A percentile compares a stretch with the other conserved stretches of the same genome.
phyloP scores from a whole-genome alignment of 1,139 yeast species.

The Debaryomyces fabryi region DNA sequence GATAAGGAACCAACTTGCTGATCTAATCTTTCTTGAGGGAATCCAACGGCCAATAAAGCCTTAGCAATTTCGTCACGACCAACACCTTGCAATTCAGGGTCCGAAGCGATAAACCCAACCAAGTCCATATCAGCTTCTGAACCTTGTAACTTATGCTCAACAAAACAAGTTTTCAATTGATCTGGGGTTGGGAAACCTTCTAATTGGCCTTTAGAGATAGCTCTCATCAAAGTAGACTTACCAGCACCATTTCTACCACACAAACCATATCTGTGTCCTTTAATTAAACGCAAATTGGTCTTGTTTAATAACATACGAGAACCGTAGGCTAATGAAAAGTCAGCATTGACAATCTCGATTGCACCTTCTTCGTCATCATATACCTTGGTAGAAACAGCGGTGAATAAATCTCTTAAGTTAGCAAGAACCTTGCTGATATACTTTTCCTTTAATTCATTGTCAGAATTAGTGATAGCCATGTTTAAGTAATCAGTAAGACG shows the following conservation, averaged over 20 bases:
- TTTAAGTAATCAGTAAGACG: conserved; percentile 60
- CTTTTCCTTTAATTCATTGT: conserved; percentile 39
- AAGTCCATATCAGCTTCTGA: conserved; percentile 90
- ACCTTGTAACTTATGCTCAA: conserved; percentile 96
- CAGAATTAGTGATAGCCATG: conserved; percentile 41
- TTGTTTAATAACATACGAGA: conserved; percentile 95
- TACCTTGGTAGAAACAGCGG: conserved; percentile 57
- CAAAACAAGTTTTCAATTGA: conserved; percentile 90
- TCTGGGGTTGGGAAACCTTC: conserved; percentile 97
- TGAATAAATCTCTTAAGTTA: conserved; percentile 65
- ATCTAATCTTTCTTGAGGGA: conserved; percentile 82
- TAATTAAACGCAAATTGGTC: conserved; percentile 80
- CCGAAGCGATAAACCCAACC: conserved; percentile 86
- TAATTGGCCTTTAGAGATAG: conserved; percentile 94
- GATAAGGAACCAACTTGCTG: conserved; percentile 94
- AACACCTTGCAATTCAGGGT: conserved; percentile 71
- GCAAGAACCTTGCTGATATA: conserved; percentile 52
- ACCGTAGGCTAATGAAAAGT: conserved; percentile 95
- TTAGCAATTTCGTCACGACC: conserved; percentile 68
- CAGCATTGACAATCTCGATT: conserved; percentile 87
- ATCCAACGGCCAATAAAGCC: conserved; percentile 86
- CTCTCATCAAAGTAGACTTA: conserved; percentile 95
- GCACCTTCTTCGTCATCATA: conserved; percentile 68
- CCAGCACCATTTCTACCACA: conserved; percentile 99
- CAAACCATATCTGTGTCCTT: conserved; percentile 96